These are phyloP conservation scores for Solanum gracilifrons DNA, from an alignment of 257 asterid genomes.

Conservation along the genomic window DNA sequence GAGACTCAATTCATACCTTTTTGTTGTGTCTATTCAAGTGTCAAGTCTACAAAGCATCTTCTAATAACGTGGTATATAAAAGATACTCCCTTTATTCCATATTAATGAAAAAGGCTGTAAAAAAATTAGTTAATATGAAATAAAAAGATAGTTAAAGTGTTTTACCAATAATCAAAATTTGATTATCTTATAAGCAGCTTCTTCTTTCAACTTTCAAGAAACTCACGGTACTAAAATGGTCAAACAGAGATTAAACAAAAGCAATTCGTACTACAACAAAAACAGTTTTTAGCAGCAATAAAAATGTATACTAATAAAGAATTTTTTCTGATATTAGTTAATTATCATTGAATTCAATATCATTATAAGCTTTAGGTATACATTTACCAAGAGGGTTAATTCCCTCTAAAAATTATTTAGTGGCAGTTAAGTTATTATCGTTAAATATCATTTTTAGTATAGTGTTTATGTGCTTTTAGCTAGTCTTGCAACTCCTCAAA, in stretches of 20 bases:
- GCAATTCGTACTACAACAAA: not conserved
- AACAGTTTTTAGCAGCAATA: not conserved
- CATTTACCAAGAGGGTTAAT: not conserved
- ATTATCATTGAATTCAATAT: too few relatives aligned
- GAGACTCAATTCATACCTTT: not conserved
- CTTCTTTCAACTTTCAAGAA: not conserved
- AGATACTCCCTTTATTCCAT: too few relatives aligned
- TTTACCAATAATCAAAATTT: not conserved
- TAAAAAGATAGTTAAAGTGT: not conserved
- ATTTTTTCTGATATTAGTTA: too few relatives aligned
- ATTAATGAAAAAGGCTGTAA: too few relatives aligned
- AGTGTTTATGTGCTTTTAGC: too few relatives aligned
- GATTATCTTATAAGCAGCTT: not conserved
- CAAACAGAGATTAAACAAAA: not conserved
- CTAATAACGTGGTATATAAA: conserved; percentile 18
- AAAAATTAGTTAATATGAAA: too few relatives aligned
- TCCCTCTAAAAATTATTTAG: not conserved
- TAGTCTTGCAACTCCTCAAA: too few relatives aligned
- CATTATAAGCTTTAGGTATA: too few relatives aligned
- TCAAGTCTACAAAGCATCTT: not conserved
- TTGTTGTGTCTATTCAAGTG: not conserved
- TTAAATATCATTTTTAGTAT: too few relatives aligned
- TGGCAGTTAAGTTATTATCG: too few relatives aligned
- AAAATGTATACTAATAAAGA: too few relatives aligned
- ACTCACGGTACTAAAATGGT: not conserved